Evolutionary conservation across 805 yeast genomes (phyloP).

Genomic region (Candida tammaniensis): DNA sequence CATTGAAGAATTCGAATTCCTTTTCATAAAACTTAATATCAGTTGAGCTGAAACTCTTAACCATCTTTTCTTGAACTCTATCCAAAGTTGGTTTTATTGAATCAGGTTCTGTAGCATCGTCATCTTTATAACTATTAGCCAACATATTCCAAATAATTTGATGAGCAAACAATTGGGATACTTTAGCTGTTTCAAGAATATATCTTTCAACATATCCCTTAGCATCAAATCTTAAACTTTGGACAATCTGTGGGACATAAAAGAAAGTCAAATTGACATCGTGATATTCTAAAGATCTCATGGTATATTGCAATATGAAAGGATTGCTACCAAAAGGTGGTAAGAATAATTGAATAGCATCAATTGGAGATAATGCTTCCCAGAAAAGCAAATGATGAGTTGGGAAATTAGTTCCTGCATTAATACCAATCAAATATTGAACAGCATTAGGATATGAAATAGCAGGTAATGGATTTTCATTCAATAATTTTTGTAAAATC

Average conservation of each 20-base stretch:
- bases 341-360: constrained; percentile 77
- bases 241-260: constrained; percentile 98
- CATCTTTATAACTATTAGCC: constrained; percentile 90
- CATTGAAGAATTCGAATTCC: constrained; percentile 87
- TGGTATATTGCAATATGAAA: constrained; percentile 75
- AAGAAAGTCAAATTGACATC: constrained; percentile 88
- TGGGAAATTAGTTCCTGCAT: constrained; percentile 36
- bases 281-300: constrained; percentile 84
- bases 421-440: constrained; percentile 45
- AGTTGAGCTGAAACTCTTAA: constrained; percentile 52
- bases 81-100: constrained; percentile 80
- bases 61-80: constrained; percentile 63
- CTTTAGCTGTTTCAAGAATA: constrained; percentile 87
- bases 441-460: constrained; percentile 58
- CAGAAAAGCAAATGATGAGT: constrained; percentile 55
- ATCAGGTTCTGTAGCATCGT: constrained; percentile 79
- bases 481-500: constrained; percentile 44
- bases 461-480: constrained; percentile 57
- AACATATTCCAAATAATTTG: constrained; percentile 98
- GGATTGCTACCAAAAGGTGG: constrained; percentile 71
- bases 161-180: constrained; percentile 89
- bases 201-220: constrained; percentile 85
- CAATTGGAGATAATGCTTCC: constrained; percentile 77
- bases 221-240: constrained; percentile 76
- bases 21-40: constrained; percentile 70